Conservation (phyloP, 305 asterid species). For the Withania somnifera region DNA sequence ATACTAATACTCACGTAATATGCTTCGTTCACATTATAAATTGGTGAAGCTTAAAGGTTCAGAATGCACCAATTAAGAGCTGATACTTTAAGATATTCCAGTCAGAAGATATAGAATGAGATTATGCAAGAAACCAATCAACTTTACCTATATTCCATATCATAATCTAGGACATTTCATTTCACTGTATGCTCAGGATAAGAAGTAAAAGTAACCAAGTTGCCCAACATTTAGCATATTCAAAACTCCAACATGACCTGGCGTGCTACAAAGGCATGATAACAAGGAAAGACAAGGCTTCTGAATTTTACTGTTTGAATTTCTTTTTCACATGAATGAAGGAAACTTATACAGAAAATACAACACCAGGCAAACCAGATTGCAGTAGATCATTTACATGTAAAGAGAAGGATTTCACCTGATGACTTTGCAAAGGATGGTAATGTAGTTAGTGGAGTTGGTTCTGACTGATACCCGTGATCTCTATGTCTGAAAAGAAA, state of each 20-base stretch:
- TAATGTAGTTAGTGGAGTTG: conserved; percentile 41
- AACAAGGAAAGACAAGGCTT: neutral
- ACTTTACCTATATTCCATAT: neutral
- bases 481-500: conserved; percentile 38
- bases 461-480: conserved; percentile 24
- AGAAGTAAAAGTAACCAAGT: neutral
- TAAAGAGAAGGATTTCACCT: conserved; percentile 31
- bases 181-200: neutral
- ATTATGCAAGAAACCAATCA: neutral
- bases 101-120: neutral
- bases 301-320: neutral
- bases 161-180: neutral
- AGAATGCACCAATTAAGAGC: neutral
- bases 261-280: neutral
- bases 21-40: neutral
- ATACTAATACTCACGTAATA: neutral
- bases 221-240: neutral
- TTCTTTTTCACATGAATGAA: neutral
- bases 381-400: neutral
- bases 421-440: conserved; percentile 69
- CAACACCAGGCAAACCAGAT: neutral
- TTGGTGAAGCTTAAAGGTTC: neutral
- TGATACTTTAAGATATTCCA: neutral
- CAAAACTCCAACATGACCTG: neutral
- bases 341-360: neutral